phyloP scores from a whole-genome alignment of 352 stramenopile genomes.

The Achlya hypogyna region DNA sequence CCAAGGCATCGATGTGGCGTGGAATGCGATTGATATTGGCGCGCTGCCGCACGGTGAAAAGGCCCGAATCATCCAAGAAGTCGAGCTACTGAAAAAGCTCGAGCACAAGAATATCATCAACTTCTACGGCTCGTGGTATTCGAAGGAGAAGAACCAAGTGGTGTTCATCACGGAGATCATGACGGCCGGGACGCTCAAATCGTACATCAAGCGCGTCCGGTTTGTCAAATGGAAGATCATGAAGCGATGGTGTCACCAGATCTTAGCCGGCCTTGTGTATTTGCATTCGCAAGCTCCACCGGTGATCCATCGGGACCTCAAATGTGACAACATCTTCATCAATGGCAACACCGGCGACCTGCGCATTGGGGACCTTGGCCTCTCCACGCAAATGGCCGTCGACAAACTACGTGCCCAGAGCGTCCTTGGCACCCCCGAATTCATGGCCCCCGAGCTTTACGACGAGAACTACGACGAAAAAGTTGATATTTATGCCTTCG shows the following conservation, averaged over 20 bases:
- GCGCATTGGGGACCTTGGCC: constrained; percentile 95
- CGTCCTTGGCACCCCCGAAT: constrained; percentile 52
- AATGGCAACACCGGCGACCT: constrained; percentile 97
- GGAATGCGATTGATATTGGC: constrained; percentile 98
- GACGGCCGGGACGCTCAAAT: constrained; percentile 91
- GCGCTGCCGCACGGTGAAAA: constrained; percentile 92
- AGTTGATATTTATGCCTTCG: constrained; percentile 17
- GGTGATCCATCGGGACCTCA: constrained; percentile 23
- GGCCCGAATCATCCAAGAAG: constrained; percentile 95
- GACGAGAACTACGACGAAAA: constrained; percentile 17
- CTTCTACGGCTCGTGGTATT: constrained; percentile 98
- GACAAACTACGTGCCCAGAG: constrained; percentile 81
- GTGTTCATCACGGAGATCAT: constrained; percentile 99
- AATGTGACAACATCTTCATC: constrained; percentile 98
- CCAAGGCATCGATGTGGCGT: constrained; percentile 98
- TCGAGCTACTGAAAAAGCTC: constrained; percentile 93
- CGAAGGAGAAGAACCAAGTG: constrained; percentile 96
- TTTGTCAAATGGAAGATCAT: constrained; percentile 98
- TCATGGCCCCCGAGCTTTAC: constrained; percentile 5
- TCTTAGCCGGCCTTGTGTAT: constrained; percentile 68
- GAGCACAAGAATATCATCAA: constrained; percentile 99
- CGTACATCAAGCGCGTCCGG: constrained; percentile 96
- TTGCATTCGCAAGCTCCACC: neutral
- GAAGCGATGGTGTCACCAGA: constrained; percentile 96
- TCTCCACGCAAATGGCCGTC: constrained; percentile 77